Base-by-base conservation (phyloP, 2,329 filamentous ascomycete genomes). In the Aspergillus cejpii region DNA sequence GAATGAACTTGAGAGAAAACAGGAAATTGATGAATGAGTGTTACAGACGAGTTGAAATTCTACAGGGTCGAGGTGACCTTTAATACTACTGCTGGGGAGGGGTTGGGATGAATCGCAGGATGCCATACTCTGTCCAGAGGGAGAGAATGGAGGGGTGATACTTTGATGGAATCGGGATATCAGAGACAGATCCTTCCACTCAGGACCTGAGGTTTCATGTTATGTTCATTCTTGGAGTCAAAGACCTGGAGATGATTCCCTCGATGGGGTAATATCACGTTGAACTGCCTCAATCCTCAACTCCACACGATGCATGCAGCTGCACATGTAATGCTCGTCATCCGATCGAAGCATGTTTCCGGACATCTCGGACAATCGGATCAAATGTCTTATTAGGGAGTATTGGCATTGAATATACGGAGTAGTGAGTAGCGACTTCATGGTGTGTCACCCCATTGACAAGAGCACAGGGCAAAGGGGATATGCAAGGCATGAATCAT, bases 111-210 rank as follows among this genome's bases (percentile, higher is more conserved):
- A 21, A 27, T 20, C 37, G 38, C 26, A 20, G 20, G 28, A 33
- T 33, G 37, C 6, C n/a, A 23, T 31, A 28, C 39, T n/a, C n/a
- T n/a, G n/a, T n/a, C n/a, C 44, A 29, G 39, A 45, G 39, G 37
- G 24, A 23, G 31, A 37, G 28, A 48, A 34, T 48, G 41, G 41
- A 37, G 31, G 31, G 31, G 1, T 34, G 10, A 11, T 19, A n/a
- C 31, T 12, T 34, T 10, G 11, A 17, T 10, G 10, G 7, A 19
- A 34, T 2, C 8, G 11, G 15, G 17, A 15, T 17, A 12, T 34
- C 7, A 19, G 31, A 34, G 31, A 20, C 17, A 34, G 10, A 20
- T 5, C 17, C 17, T 11, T 34, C 14, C 28, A 8, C 28, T 14
- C 15, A 14, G 6, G 14, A 31, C 7, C 28, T 31, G n/a, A n/a